phyloP scores from a whole-genome alignment of 2,329 filamentous ascomycete genomes.

The Colletotrichum caudatum region DNA sequence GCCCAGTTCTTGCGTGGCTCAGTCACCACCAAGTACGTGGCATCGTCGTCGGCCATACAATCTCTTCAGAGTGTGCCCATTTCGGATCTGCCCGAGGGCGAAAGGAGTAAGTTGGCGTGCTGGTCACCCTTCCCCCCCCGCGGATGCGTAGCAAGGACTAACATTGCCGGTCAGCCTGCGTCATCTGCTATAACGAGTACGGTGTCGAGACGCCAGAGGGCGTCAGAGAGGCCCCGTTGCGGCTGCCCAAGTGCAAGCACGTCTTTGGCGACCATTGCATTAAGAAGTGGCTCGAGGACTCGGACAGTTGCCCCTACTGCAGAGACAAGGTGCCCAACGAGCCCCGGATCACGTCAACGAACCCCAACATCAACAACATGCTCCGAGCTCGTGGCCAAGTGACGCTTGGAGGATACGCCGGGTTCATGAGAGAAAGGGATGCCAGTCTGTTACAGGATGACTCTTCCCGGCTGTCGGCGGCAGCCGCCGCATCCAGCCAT shows the following conservation, averaged over 20 bases:
- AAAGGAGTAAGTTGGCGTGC: constrained; percentile 58
- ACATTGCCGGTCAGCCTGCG: constrained; percentile 59
- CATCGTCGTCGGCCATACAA: constrained; percentile 60
- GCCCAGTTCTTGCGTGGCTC: constrained; percentile 62
- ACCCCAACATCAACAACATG: constrained; percentile 10
- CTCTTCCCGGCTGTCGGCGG: not conserved
- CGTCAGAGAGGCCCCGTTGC: constrained; percentile 66
- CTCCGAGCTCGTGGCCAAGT: constrained; percentile 1
- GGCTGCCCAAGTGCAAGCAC: constrained; percentile 72
- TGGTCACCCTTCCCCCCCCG: too few species aligned
- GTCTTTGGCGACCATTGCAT: constrained; percentile 74
- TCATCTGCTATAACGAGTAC: constrained; percentile 75
- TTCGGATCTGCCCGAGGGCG: constrained; percentile 57
- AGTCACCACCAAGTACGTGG: constrained; percentile 58
- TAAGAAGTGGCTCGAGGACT: constrained; percentile 73
- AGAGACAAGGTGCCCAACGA: constrained; percentile 70
- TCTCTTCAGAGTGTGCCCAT: constrained; percentile 62
- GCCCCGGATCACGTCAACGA: constrained; percentile 28
- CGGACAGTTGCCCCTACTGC: constrained; percentile 74
- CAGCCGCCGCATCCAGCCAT: constrained; percentile 17
- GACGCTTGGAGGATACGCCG: constrained; percentile 1
- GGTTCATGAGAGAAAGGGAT: constrained; percentile 25
- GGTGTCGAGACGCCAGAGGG: constrained; percentile 69
- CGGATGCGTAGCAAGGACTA: constrained; percentile 12
- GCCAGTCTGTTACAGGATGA: constrained; percentile 16